These are phyloP conservation scores for Panicum virgatum DNA, from an alignment of 202 grass and related monocot species.

Conservation along the genomic window DNA sequence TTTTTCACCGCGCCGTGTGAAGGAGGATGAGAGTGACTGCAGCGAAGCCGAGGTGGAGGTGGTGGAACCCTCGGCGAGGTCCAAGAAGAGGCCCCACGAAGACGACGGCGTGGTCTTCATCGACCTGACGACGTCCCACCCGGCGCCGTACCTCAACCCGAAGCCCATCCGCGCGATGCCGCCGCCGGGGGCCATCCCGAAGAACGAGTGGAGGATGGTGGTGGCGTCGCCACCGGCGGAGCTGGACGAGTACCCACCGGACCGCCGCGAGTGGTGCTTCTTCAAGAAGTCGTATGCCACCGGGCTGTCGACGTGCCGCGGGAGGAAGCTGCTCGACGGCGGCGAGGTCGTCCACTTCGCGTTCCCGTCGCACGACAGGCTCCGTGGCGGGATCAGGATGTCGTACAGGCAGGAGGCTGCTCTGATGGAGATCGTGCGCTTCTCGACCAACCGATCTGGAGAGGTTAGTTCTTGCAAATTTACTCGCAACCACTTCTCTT, in stretches of 20 bases:
- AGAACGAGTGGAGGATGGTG: constrained; percentile 49
- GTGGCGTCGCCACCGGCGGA: constrained; percentile 41
- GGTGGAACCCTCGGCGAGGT: constrained; percentile 3
- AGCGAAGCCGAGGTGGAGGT: constrained; percentile 36
- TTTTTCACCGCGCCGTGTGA: not conserved
- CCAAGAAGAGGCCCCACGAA: constrained; percentile 25
- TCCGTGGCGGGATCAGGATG: constrained; percentile 31
- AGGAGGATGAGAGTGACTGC: not conserved
- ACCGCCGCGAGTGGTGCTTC: constrained; percentile 57
- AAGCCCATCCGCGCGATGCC: constrained; percentile 53
- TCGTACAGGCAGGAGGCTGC: constrained; percentile 49
- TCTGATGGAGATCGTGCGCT: constrained; percentile 65
- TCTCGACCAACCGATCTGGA: constrained; percentile 80
- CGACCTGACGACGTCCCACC: constrained; percentile 46
- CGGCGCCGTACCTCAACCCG: constrained; percentile 58
- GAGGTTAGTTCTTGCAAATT: constrained; percentile 58
- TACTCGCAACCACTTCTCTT: not conserved
- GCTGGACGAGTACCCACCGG: constrained; percentile 49
- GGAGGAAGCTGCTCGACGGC: constrained; percentile 55
- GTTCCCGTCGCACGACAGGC: constrained; percentile 53
- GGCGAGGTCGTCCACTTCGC: constrained; percentile 72
- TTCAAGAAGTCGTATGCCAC: constrained; percentile 57
- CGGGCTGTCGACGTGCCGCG: constrained; percentile 66
- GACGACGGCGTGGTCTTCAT: constrained; percentile 20
- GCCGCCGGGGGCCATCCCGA: constrained; percentile 21